Evolutionary conservation across 768 basidiomycete genomes (phyloP), one percentile per base, ranked within the genome.

Genomic region (Tricholoma flavovirens): DNA sequence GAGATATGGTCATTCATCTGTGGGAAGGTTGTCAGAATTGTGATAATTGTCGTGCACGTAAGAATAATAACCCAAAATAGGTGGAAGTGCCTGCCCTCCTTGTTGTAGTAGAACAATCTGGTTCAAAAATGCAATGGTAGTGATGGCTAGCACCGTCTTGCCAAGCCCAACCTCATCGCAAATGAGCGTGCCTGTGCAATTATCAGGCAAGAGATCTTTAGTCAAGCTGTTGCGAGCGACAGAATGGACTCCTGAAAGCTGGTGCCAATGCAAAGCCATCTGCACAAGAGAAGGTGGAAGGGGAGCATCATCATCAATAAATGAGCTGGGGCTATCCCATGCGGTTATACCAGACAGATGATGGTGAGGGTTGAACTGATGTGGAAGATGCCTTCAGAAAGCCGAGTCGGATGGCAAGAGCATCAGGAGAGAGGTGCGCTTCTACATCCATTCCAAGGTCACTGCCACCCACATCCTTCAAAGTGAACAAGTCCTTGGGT

Each of bases 151-250:
- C 7, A 62, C 56, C 0, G 70, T 72, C 49, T 74, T 74, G 0
- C 71, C 69, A 0, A 72, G 61, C 0, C 73, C 69, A 4, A 74
- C 71, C 12, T 69, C 66, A 38, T 72, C 67, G 2, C 63, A 59
- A 9, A 71, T 22, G 9, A 69, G 64, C 2, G 62, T 53, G 0
- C 69, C 67, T 15, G 36, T 5, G 32, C 35, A 7, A 12, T 17
- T 26, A 3, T 21, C 22, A 12, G 15, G 14, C 0, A 3, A 17
- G 2, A 56, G 38, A 2, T 50, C 17, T 0, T 49, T 15, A 2
- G 35, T 57, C 43, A 64, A 70, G n/a, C 50, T 40, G 30, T 21
- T 56, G 5, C 65, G 56, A 1, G 65, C 5, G 9, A 65, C 60
- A 0, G 64, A 53, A 29, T 67, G 66, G 0, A 64, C n/a, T n/a